Evolutionary conservation across 495 filamentous ascomycete species (phyloP), one percentile per base, ranked within the genome.

Genomic region (Barbatosphaeria neglecta): DNA sequence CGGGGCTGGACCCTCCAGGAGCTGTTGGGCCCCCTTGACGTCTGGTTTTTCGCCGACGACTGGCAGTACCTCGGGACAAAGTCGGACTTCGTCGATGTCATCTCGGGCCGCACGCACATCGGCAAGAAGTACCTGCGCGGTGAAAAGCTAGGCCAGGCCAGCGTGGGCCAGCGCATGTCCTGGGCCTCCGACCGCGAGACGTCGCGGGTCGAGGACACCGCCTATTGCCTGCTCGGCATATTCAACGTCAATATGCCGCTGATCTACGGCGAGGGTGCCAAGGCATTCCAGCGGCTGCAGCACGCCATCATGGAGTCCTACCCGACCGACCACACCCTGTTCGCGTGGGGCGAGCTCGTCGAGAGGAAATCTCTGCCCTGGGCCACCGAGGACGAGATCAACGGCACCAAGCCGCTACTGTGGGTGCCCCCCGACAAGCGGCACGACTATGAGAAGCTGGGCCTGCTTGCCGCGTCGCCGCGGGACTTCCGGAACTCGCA

Each of bases 1-100:
- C 50, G 63, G 22, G 67, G 66, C 0, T 68, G 63, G 66, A 67
- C 65, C 2, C 40, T 69, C 6, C 66, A 70, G 22, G 66, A 62
- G 40, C 50, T 64, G 16, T 47, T 57, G 31, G 57, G 51, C 20
- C 49, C 57, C 3, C 15, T 15, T 7, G 42, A 51, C 3, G 37
- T 57, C 7, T 19, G 48, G 10, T 55, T 57, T 37, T 57, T 51
- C 19, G 44, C 37, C 13, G n/a, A 18, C 10, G 25, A 43, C 23
- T 57, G 51, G 51, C 25, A 49, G 5, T 16, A 27, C 5, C 27
- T 55, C 7, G 51, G 51, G 6, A 52, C 44, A 6, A 52, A 50
- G 37, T 41, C 44, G 5, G 33, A 53, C 10, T 45, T 57, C 27
- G 51, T 50, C 4, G 19, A 22, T 13, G 44, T 28, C 22, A 41